A percentile compares a stretch with the other conserved stretches of the same genome.
phyloP scores from a whole-genome alignment of 2,329 filamentous ascomycete genomes.

The Colletotrichum sp. region DNA sequence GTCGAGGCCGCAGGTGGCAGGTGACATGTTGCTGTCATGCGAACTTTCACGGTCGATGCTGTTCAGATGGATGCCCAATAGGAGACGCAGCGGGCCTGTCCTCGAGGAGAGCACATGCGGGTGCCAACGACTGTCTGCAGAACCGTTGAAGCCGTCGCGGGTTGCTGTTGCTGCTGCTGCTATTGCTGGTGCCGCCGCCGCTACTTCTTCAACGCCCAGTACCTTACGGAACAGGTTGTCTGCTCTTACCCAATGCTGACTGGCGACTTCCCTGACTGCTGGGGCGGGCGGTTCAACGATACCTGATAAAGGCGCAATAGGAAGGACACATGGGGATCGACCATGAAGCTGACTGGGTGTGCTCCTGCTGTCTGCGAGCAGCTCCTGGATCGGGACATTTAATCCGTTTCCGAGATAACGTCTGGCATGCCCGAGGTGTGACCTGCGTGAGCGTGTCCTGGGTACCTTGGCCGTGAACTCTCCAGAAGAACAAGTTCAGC shows the following conservation, averaged over 20 bases:
- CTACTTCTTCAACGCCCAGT: background rate
- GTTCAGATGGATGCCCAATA: background rate
- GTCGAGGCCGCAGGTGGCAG: background rate
- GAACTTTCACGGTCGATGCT: background rate
- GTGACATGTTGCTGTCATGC: background rate
- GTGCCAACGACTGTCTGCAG: background rate
- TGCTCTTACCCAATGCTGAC: background rate
- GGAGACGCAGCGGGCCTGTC: background rate
- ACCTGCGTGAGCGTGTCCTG: background rate
- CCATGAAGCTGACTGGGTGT: background rate
- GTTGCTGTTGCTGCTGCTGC: background rate
- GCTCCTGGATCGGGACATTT: slow-evolving; percentile 6
- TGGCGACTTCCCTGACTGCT: background rate
- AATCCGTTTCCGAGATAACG: slow-evolving; percentile 4
- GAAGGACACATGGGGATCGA: slow-evolving; percentile 10
- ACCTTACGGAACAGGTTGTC: background rate
- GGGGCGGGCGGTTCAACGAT: background rate
- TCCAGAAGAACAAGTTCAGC: background rate
- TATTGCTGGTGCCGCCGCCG: background rate
- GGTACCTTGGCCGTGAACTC: background rate
- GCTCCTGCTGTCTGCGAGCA: background rate
- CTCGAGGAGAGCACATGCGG: background rate
- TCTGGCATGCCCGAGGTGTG: background rate
- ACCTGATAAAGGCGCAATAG: background rate
- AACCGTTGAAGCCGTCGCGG: background rate